Percentiles rank a stretch among this genome's conserved stretches.
phyloP scores from a whole-genome alignment of 306 rosid genomes.

The Inga oerstediana region DNA sequence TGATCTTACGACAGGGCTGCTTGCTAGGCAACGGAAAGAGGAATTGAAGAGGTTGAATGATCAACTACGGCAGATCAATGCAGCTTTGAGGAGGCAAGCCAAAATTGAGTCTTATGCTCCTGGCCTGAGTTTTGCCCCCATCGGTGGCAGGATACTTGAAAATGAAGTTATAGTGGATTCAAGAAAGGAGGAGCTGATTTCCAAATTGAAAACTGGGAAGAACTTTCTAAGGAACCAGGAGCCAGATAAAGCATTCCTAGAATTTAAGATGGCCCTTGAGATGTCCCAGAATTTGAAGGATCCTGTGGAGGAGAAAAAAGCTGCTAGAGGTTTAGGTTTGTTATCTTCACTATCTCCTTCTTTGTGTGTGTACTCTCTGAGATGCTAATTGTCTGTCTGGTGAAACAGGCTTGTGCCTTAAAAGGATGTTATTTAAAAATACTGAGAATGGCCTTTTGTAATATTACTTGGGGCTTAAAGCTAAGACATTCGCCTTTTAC shows the following conservation, averaged over 20 bases:
- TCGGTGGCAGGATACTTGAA: conserved; percentile 71
- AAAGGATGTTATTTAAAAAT: background rate
- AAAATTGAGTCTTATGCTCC: conserved; percentile 98
- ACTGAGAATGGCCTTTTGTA: background rate
- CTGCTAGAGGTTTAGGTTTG: conserved; percentile 96
- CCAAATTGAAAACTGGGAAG: conserved; percentile 81
- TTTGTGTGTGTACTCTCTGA: background rate
- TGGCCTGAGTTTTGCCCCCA: conserved; percentile 85
- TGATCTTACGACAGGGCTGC: conserved; percentile 60
- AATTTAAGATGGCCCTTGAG: conserved; percentile 79
- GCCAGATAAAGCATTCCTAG: conserved; percentile 69
- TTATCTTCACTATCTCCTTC: conserved; percentile 20
- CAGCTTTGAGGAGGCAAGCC: conserved; percentile 91
- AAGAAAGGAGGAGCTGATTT: conserved; percentile 81
- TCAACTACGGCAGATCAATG: conserved; percentile 87
- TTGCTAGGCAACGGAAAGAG: conserved; percentile 91
- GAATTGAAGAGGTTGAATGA: conserved; percentile 81
- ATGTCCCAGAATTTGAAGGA: conserved; percentile 73
- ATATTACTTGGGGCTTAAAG: conserved; percentile 9
- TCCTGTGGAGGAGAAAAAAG: conserved; percentile 91
- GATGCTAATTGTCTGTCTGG: background rate
- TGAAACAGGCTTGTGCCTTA: background rate
- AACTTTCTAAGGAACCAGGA: conserved; percentile 86
- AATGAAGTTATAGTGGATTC: conserved; percentile 77
- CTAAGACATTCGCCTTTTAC: conserved; percentile 29